Percentiles rank a stretch among this genome's conserved stretches.
Conservation (phyloP, 2,329 filamentous ascomycete genomes). For the Claviceps africana region DNA sequence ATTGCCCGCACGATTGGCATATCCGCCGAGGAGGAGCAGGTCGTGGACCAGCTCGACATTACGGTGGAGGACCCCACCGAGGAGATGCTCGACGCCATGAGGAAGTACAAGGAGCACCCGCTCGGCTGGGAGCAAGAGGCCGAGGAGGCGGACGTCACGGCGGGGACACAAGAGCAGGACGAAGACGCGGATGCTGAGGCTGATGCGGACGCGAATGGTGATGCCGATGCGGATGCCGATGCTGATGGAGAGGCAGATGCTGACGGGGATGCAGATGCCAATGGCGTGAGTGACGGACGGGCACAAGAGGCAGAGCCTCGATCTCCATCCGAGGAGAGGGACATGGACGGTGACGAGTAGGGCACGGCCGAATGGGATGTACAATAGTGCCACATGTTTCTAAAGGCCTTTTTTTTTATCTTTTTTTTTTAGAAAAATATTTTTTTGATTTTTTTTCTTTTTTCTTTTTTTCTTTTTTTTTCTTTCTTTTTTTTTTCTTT, state of each 20-base stretch:
- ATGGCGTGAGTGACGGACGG: conserved; percentile 11
- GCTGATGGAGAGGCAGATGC: conserved; percentile 2
- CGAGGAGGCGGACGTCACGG: conserved; percentile 22
- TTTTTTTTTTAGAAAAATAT: background rate
- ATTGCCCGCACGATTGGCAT: conserved; percentile 40
- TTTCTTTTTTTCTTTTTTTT: too few relatives aligned
- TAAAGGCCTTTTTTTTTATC: background rate
- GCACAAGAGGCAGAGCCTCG: conserved; percentile 8
- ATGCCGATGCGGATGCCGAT: conserved; percentile 1
- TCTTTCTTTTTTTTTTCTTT: too few relatives aligned
- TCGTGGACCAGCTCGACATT: conserved; percentile 42
- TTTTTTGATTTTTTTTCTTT: background rate
- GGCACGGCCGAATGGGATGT: background rate
- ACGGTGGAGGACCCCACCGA: conserved; percentile 41
- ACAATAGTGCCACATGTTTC: background rate
- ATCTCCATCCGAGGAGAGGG: conserved; percentile 20
- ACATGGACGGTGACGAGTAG: conserved; percentile 20
- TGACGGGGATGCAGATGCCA: background rate
- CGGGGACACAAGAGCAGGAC: conserved; percentile 7
- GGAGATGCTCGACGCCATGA: conserved; percentile 36
- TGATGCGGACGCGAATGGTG: conserved; percentile 11
- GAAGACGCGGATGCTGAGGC: conserved; percentile 12
- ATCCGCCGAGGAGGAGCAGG: conserved; percentile 31
- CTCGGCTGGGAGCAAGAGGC: conserved; percentile 31
- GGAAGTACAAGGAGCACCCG: conserved; percentile 37